Evolutionary conservation across 2,329 filamentous ascomycete species (phyloP), one percentile per base, ranked within the genome.

Genomic region (Colletotrichum tofieldiae): DNA sequence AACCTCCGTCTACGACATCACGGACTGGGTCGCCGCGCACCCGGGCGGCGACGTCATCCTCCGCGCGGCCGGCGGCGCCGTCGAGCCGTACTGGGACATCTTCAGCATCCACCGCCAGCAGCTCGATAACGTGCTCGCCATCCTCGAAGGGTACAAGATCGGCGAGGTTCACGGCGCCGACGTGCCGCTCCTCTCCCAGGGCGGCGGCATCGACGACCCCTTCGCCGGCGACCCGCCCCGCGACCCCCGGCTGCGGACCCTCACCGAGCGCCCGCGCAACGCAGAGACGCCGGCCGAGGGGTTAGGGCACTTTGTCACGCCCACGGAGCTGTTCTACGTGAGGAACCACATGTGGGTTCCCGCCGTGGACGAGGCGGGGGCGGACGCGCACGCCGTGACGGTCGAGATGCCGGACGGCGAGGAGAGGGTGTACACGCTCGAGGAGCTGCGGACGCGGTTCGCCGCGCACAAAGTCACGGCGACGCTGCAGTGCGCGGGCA

Each of bases 1-100:
- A 14, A 82, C 80, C 47, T 81, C 82, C 23, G 84, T 88, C 9
- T 88, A 87, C 77, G 85, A 88, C 75, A 87, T 88, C 59, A 88
- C 86, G 9, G 84, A 87, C 43, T 88, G 85, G 83, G 78, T 88
- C 23, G 79, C 81, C 8, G 82, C 80, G 8, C 86, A 88, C 76
- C 86, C 86, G 2, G 86, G 86, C 14, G 86, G 86, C 35, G 84
- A 87, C 64, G 84, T 88, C 3, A 88, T 88, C 67, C 78, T 88
- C 20, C 82, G 84, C 52, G 86, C 86, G 9, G 84, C 83, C 5
- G 86, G 86, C 8, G 83, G 85, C 20, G 83, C 81, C 58, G 81
- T 88, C 47, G 86, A 88, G 65, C 84, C 84, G 14, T 87, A 87
- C 74, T 88, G 86, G 86, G 81, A 87, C 54, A 86, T 88, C 47